Percentiles rank a stretch among this genome's conserved stretches.
These are phyloP conservation scores for Hortiboletus campestris DNA, from an alignment of 768 basidiomycete genomes.

Conservation along the genomic window DNA sequence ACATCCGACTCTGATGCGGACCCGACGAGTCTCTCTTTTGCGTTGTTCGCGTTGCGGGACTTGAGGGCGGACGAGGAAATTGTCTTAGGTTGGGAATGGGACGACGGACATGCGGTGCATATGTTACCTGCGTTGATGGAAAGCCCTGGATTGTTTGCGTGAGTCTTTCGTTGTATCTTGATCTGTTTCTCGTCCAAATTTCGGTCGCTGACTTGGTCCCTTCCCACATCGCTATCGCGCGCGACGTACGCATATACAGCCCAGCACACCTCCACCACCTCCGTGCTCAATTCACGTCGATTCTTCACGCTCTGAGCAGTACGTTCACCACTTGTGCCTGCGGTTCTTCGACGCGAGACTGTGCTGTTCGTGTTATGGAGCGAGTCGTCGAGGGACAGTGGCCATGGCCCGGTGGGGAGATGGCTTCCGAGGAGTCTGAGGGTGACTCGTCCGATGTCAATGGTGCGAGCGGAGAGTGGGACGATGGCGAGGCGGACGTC, in stretches of 20 bases:
- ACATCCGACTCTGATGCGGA: slow-evolving; percentile 25
- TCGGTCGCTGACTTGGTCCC: slow-evolving; percentile 11
- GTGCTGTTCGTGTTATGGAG: slow-evolving; percentile 62
- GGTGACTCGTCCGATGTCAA: slow-evolving; percentile 15
- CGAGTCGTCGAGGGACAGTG: slow-evolving; percentile 51
- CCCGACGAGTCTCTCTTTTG: slow-evolving; percentile 58
- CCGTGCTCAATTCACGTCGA: slow-evolving; percentile 63
- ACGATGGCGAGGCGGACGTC: slow-evolving; percentile 16
- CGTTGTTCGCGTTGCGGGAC: slow-evolving; percentile 74
- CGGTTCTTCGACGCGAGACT: slow-evolving; percentile 58
- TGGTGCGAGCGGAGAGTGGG: slow-evolving; percentile 13
- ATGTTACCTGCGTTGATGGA: slow-evolving; percentile 66
- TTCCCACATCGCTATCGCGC: not conserved
- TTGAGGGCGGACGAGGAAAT: slow-evolving; percentile 82
- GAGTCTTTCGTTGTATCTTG: slow-evolving; percentile 29
- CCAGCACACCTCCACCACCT: slow-evolving; percentile 50
- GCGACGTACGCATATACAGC: slow-evolving; percentile 27
- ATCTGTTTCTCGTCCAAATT: not conserved
- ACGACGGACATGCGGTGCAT: slow-evolving; percentile 86
- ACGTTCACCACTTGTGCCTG: slow-evolving; percentile 78
- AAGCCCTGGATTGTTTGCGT: slow-evolving; percentile 57
- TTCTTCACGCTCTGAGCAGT: slow-evolving; percentile 65
- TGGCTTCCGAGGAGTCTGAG: slow-evolving; percentile 22
- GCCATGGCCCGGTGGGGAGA: slow-evolving; percentile 33
- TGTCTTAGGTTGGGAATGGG: slow-evolving; percentile 95